phyloP scores from a whole-genome alignment of 2,329 filamentous ascomycete species.

The Botrytis aclada region DNA sequence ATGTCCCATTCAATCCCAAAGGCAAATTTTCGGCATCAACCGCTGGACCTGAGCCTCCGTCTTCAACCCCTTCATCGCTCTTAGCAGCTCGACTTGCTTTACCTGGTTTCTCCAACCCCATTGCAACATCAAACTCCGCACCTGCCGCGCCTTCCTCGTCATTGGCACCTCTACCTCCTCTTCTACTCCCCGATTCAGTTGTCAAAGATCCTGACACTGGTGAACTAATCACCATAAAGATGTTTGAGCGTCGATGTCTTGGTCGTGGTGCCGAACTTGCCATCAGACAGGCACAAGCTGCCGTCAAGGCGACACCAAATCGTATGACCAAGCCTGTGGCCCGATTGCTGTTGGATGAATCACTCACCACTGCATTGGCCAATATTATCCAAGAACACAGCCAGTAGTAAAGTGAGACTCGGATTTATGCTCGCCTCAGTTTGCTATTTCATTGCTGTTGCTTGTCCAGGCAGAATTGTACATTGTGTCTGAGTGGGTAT shows the following conservation, averaged over 20 bases:
- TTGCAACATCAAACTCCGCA: background rate
- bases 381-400: background rate
- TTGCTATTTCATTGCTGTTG: no score
- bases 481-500: background rate
- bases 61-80: background rate
- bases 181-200: background rate
- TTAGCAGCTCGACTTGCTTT: background rate
- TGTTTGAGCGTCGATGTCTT: conserved; percentile 5
- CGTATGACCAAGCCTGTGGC: background rate
- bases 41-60: background rate
- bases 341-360: background rate
- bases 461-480: background rate
- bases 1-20: no score
- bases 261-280: background rate
- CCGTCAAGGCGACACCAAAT: background rate
- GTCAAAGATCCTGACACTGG: conserved; percentile 1
- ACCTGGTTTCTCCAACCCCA: background rate
- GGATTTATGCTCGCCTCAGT: background rate
- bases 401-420: background rate
- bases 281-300: background rate
- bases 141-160: background rate
- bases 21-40: background rate
- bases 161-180: background rate
- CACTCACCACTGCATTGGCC: background rate
- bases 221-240: conserved; percentile 2